Evolutionary conservation across 805 yeast species (phyloP).

Genomic region (Candida yuanshanica): DNA sequence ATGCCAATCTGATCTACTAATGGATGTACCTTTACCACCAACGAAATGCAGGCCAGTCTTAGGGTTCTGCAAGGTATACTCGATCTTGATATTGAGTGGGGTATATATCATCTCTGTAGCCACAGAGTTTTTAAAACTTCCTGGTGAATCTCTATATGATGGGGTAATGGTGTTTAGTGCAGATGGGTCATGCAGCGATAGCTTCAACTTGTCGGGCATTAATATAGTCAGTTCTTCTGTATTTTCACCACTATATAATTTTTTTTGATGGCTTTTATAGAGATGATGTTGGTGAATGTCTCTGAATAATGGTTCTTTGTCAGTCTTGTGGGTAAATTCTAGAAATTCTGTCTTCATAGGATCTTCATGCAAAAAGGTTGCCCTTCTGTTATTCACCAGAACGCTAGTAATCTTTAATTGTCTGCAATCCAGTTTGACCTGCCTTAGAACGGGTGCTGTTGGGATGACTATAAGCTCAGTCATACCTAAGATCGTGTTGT

Average conservation of each 20-base stretch:
- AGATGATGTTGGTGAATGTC: constrained; percentile 52
- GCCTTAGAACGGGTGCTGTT: constrained; percentile 47
- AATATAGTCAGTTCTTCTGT: constrained; percentile 61
- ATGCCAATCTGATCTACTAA: constrained; percentile 55
- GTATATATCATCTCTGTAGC: constrained; percentile 49
- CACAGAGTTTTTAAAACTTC: constrained; percentile 24
- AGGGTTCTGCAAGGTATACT: constrained; percentile 59
- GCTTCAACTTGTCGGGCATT: constrained; percentile 60
- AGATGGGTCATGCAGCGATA: constrained; percentile 51
- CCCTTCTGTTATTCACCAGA: constrained; percentile 55
- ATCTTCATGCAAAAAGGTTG: constrained; percentile 54
- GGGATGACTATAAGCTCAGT: constrained; percentile 86
- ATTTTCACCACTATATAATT: constrained; percentile 44
- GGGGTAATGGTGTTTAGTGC: constrained; percentile 31
- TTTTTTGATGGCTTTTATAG: constrained; percentile 46
- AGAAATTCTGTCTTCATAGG: constrained; percentile 33
- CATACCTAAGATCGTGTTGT: constrained; percentile 53
- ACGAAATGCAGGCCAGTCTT: constrained; percentile 72
- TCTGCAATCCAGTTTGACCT: constrained; percentile 73
- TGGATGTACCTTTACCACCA: constrained; percentile 45
- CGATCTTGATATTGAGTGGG: constrained; percentile 67
- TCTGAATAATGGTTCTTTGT: constrained; percentile 4
- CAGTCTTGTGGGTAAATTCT: constrained; percentile 25
- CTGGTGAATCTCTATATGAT: constrained; percentile 33
- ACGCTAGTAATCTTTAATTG: constrained; percentile 63